A percentile compares a stretch with the other conserved stretches of the same genome.
Conservation (phyloP, 2,329 filamentous ascomycete species). For the Ophiocordyceps robertsii region DNA sequence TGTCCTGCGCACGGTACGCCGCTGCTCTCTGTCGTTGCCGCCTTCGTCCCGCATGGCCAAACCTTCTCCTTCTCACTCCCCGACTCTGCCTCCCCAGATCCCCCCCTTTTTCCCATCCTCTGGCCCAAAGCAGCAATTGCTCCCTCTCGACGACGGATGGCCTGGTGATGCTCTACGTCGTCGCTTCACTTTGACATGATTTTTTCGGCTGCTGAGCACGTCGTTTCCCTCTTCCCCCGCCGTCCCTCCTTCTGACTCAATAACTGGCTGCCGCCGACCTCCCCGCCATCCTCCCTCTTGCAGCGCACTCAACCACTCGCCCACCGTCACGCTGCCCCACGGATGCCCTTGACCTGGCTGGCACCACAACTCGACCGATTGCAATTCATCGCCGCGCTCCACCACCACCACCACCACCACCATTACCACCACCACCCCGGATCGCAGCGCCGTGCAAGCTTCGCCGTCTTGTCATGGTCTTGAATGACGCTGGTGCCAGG, state of each 20-base stretch:
- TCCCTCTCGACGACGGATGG: conserved; percentile 14
- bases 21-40: conserved; percentile 3
- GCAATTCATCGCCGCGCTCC: not conserved
- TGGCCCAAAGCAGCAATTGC: conserved; percentile 11
- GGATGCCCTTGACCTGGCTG: conserved; percentile 4
- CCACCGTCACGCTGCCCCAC: not conserved
- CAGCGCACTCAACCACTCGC: conserved; percentile 4
- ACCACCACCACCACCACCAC: not conserved
- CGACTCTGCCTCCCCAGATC: conserved; percentile 7
- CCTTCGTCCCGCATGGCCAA: conserved; percentile 5
- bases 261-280: conserved; percentile 1
- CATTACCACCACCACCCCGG: not conserved
- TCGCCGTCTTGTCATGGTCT: conserved; percentile 19
- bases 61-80: conserved; percentile 4
- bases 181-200: conserved; percentile 14
- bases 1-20: conserved; percentile 4
- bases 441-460: not conserved
- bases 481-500: conserved; percentile 24
- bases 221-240: conserved; percentile 8
- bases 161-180: conserved; percentile 14
- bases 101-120: conserved; percentile 5
- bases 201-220: conserved; percentile 13
- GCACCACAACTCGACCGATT: not conserved
- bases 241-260: conserved; percentile 6
- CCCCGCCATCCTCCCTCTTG: conserved; percentile 1